These are phyloP conservation scores for Ceratocystis huliohia DNA, from an alignment of 2,329 filamentous ascomycete species.

Conservation along the genomic window DNA sequence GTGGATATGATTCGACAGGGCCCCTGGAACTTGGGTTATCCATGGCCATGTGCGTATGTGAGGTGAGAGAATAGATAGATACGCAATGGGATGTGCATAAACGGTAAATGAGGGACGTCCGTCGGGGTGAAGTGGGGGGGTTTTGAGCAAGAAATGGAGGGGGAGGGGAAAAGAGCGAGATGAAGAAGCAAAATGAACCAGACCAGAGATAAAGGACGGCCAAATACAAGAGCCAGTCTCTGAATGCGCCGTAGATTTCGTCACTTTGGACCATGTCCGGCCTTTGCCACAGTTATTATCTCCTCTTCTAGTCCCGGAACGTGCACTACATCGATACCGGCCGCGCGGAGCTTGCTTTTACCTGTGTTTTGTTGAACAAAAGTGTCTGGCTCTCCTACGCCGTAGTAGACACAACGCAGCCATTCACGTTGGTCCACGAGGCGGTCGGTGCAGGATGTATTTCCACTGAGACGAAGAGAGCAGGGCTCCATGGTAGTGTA, in stretches of 20 bases:
- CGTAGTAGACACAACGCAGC: conserved; percentile 71
- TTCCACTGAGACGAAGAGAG: conserved; percentile 59
- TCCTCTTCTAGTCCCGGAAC: conserved; percentile 65
- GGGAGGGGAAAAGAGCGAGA: too few relatives aligned
- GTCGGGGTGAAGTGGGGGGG: too few relatives aligned
- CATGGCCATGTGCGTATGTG: neutral
- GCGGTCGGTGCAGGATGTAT: conserved; percentile 64
- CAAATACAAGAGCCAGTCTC: neutral
- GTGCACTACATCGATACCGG: conserved; percentile 61
- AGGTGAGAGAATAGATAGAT: too few relatives aligned
- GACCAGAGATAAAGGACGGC: too few relatives aligned
- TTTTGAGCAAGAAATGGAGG: too few relatives aligned
- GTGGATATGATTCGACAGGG: neutral
- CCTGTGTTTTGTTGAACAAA: conserved; percentile 79
- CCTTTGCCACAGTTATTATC: conserved; percentile 70
- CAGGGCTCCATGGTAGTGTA: conserved; percentile 94
- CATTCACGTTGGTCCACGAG: conserved; percentile 51
- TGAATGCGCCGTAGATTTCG: neutral
- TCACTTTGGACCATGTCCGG: conserved; percentile 49
- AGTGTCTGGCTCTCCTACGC: conserved; percentile 76
- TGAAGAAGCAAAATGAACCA: too few relatives aligned
- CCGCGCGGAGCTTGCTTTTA: conserved; percentile 52
- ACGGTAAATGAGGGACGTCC: too few relatives aligned
- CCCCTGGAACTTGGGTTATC: neutral
- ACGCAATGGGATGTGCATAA: too few relatives aligned